Conservation (phyloP, 2,329 filamentous ascomycete species). For the Aspergillus sp. region DNA sequence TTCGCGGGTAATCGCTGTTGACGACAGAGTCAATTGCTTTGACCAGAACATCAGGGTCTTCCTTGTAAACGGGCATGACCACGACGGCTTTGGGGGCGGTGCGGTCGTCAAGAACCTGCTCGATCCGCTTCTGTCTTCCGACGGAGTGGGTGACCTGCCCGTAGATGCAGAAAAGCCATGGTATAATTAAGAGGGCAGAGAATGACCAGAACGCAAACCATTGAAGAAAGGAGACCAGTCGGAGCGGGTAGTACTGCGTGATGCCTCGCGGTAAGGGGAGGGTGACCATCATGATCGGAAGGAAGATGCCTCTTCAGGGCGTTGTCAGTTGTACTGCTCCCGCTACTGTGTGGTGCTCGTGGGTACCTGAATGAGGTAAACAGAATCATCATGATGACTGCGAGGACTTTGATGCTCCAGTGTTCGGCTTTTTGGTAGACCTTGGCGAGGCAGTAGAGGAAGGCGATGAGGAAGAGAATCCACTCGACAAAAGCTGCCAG, state of each 20-base stretch:
- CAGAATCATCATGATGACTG: slow-evolving; percentile 69
- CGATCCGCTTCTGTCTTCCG: slow-evolving; percentile 77
- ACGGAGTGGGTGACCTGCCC: slow-evolving; percentile 85
- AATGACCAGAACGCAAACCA: slow-evolving; percentile 98
- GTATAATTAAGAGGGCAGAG: slow-evolving; percentile 76
- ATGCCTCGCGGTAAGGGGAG: slow-evolving; percentile 75
- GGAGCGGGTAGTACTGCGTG: slow-evolving; percentile 67
- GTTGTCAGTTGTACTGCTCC: not conserved
- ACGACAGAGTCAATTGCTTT: slow-evolving; percentile 89
- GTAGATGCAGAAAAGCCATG: slow-evolving; percentile 92
- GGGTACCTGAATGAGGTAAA: slow-evolving; percentile 75
- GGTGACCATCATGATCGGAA: slow-evolving; percentile 93
- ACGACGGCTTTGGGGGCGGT: slow-evolving; percentile 92
- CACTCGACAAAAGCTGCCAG: slow-evolving; percentile 84
- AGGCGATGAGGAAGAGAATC: slow-evolving; percentile 92
- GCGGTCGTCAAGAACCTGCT: slow-evolving; percentile 77
- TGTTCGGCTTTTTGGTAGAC: slow-evolving; percentile 87
- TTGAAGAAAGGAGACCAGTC: slow-evolving; percentile 72
- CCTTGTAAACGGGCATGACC: slow-evolving; percentile 96
- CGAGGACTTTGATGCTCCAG: slow-evolving; percentile 75
- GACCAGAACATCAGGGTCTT: slow-evolving; percentile 78
- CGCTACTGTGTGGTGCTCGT: not conserved
- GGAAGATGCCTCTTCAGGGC: slow-evolving; percentile 68
- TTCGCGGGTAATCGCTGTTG: slow-evolving; percentile 87
- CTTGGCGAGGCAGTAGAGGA: slow-evolving; percentile 85